Evolutionary conservation across 2,329 filamentous ascomycete genomes (phyloP), one percentile per base, ranked within the genome.

Genomic region (Hypoxylon sp.): DNA sequence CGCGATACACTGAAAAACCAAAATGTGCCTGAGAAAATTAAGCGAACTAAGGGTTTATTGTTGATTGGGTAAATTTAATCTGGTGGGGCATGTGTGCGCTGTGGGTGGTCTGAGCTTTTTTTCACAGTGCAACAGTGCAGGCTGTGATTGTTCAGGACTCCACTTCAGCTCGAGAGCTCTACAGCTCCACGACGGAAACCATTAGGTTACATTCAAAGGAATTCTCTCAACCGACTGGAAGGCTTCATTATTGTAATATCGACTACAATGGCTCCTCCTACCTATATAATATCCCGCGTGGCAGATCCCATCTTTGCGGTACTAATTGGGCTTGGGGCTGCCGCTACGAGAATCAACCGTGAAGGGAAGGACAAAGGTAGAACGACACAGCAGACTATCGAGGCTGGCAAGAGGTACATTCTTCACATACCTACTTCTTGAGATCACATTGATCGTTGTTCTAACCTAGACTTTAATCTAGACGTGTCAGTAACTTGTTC

Each of bases 261-360:
- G 17, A 17, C 32, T 76, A 7, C 21, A 52, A 89, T 88, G 86
- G 77, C 86, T 68, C 79, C 82, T 21, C 85, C 86, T 4, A 83
- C 85, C 1, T 89, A 88, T 75, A 88, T 89, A 68, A 87, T 89
- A 62, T 88, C 87, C n/a, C 81, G 82, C 73, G 81, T 83, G 6
- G 86, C 83, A 17, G 87, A 89, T 69, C 87, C 87, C 17, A 82
- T 89, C 36, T 89, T 89, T 58, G 87, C 86, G 41, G 73, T 89
- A 13, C 75, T 84, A 61, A 88, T 89, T 58, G 87, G 87, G 17
- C 71, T 88, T 28, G 82, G 83, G 23, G 87, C 87, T 1, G 86
- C 87, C 25, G 84, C 79, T 9, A 84, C 83, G 46, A 83, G 87
- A 68, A 88, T 89, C 80, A 88, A 85, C 70, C 86, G 87, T 38